Percentiles rank a stretch among this genome's conserved stretches.
Evolutionary conservation across 2,329 filamentous ascomycete genomes (phyloP).

Genomic region (Elsinoe fawcettii): DNA sequence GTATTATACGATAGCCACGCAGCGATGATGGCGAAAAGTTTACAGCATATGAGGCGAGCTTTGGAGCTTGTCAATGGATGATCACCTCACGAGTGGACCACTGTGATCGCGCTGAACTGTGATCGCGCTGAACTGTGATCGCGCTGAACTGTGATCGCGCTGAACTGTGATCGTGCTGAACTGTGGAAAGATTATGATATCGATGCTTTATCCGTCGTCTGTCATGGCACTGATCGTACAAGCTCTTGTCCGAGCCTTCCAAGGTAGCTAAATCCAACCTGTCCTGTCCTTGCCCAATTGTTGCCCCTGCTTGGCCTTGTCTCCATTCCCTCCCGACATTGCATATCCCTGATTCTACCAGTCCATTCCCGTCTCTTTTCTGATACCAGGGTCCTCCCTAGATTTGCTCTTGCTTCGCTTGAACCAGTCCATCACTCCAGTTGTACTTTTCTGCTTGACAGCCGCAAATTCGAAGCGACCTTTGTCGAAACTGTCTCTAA

Average conservation of each 20-base stretch:
- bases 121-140: neutral
- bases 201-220: neutral
- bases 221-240: neutral
- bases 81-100: neutral
- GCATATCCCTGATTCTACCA: conserved; percentile 17
- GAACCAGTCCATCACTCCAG: conserved; percentile 23
- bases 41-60: neutral
- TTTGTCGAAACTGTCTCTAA: conserved; percentile 26
- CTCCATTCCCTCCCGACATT: conserved; percentile 21
- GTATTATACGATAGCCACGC: neutral
- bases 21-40: neutral
- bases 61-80: neutral
- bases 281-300: conserved; percentile 15
- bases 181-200: neutral
- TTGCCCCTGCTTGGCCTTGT: conserved; percentile 15
- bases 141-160: neutral
- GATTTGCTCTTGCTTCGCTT: conserved; percentile 20
- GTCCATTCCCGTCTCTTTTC: conserved; percentile 9
- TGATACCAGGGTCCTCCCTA: conserved; percentile 20
- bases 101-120: neutral
- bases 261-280: conserved; percentile 23
- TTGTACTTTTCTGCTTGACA: conserved; percentile 26
- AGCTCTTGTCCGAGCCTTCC: neutral
- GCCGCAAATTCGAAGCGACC: conserved; percentile 30
- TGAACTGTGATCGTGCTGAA: neutral